Base-by-base conservation (phyloP, 345 rosid species). In the Euclidium syriacum region DNA sequence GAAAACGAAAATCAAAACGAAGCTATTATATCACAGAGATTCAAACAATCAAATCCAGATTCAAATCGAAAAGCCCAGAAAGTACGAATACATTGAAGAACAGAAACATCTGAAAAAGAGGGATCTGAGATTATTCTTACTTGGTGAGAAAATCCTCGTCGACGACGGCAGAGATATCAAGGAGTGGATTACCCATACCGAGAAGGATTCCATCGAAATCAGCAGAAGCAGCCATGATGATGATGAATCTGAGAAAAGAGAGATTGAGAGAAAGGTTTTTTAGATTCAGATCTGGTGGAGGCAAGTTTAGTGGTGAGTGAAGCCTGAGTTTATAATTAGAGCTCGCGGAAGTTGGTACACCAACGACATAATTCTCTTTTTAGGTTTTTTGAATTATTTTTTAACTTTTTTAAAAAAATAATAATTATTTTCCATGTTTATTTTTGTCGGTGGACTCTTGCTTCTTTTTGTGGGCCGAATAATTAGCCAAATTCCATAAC, bases 131-230 rank as follows among this genome's bases (percentile, higher is more conserved):
- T n/a, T 36, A n/a, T 7, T 2, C 76, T 64, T 49, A 85, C 97
- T 80, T 89, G 4, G 74, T 48, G 76, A 92, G 72, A 75, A 92
- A 92, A 0, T 69, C 88, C 1, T 87, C 85, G 65, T 90, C 96
- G 39, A 92, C 99, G 47, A 85, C 95, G 44, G 98, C 83, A 10
- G 94, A 85, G 75, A 89, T 81, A 80, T 94, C 99, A 42, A 94
- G 87, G 41, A 94, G 97, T 1, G 97, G 99, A 42, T 90, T 94
- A 2, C 99, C 97, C 95, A 94, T 90, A 2, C 99, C 97, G 59
- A 94, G 33, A 11, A 92, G 75, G 65, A 87, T 63, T 11, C 91
- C 80, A 18, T 85, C 83, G 77, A 26, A 70, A 33, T 70, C 23
- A 10, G 73, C 15, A 3, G 7, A 48, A 24, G 81, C 80, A 32